Conservation (phyloP, 495 filamentous ascomycete species). For the Ascobolus immersus region DNA sequence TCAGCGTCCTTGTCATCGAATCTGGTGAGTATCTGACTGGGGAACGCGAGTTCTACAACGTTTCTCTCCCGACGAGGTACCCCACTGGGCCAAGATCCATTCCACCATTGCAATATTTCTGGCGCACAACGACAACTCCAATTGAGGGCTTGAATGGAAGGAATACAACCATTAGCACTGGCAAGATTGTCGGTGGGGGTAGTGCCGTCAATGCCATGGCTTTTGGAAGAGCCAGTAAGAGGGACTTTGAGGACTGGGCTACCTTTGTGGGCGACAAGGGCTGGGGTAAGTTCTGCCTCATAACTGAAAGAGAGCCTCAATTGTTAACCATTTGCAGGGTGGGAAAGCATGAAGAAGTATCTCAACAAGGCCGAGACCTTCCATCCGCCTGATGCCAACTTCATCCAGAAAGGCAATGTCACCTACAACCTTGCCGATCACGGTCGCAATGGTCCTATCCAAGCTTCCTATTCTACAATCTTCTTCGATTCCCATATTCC, state of each 20-base stretch:
- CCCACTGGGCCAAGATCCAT: too few relatives aligned
- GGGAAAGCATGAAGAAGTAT: constrained; percentile 20
- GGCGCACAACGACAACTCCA: too few relatives aligned
- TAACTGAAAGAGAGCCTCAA: too few relatives aligned
- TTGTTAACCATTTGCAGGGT: too few relatives aligned
- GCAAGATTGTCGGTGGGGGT: constrained; percentile 22
- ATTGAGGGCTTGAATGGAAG: too few relatives aligned
- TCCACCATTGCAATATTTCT: too few relatives aligned
- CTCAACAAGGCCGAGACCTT: constrained; percentile 21
- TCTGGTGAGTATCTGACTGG: too few relatives aligned
- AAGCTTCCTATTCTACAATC: constrained; percentile 1
- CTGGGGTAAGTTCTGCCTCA: too few relatives aligned
- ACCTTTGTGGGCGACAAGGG: constrained; percentile 20
- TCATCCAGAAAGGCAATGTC: not conserved
- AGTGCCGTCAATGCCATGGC: constrained; percentile 29
- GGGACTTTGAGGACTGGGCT: constrained; percentile 24
- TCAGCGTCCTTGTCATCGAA: constrained; percentile 17
- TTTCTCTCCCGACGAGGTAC: too few relatives aligned
- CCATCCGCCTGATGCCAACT: constrained; percentile 11
- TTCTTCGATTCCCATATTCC: too few relatives aligned
- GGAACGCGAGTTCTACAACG: too few relatives aligned
- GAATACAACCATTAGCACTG: too few relatives aligned
- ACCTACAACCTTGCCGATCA: not conserved
- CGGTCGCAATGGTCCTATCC: not conserved
- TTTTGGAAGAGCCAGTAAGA: constrained; percentile 19